Conservation (phyloP, 2,329 filamentous ascomycete genomes). For the Juglanconis oblonga region DNA sequence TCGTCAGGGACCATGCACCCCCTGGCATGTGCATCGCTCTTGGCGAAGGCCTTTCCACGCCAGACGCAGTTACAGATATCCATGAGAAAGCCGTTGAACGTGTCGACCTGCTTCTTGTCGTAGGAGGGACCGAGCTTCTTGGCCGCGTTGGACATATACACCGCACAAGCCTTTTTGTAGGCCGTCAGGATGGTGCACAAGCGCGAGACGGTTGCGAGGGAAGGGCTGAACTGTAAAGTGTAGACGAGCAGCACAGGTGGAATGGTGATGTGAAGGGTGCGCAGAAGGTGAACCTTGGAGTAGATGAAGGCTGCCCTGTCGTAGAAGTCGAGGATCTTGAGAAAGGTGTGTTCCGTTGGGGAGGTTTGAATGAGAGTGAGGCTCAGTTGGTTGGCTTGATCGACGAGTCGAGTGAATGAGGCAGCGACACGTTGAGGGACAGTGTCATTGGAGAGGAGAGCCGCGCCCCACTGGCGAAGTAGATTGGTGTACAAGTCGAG, state of each 20-base stretch:
- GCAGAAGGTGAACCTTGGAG: constrained; percentile 47
- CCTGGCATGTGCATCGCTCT: constrained; percentile 59
- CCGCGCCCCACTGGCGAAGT: constrained; percentile 56
- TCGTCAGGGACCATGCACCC: constrained; percentile 48
- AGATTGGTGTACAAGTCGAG: constrained; percentile 66
- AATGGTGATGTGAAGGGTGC: constrained; percentile 62
- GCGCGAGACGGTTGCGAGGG: constrained; percentile 62
- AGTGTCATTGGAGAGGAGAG: constrained; percentile 38
- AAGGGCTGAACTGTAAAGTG: constrained; percentile 64
- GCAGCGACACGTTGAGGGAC: constrained; percentile 34
- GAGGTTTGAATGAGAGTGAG: constrained; percentile 58
- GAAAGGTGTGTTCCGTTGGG: constrained; percentile 41
- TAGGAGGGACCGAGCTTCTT: constrained; percentile 38
- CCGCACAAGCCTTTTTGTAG: constrained; percentile 74
- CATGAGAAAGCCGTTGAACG: constrained; percentile 83
- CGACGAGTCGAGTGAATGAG: constrained; percentile 40
- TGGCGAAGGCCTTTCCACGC: constrained; percentile 69
- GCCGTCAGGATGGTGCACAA: constrained; percentile 66
- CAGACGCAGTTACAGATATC: constrained; percentile 83
- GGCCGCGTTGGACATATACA: constrained; percentile 47
- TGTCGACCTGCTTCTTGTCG: constrained; percentile 58
- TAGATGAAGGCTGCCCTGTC: constrained; percentile 57
- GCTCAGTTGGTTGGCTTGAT: constrained; percentile 53
- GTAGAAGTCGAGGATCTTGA: constrained; percentile 68
- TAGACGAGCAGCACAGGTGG: constrained; percentile 69